Evolutionary conservation across 2,329 filamentous ascomycete genomes (phyloP), one percentile per base, ranked within the genome.

Genomic region (Diplodia seriata): DNA sequence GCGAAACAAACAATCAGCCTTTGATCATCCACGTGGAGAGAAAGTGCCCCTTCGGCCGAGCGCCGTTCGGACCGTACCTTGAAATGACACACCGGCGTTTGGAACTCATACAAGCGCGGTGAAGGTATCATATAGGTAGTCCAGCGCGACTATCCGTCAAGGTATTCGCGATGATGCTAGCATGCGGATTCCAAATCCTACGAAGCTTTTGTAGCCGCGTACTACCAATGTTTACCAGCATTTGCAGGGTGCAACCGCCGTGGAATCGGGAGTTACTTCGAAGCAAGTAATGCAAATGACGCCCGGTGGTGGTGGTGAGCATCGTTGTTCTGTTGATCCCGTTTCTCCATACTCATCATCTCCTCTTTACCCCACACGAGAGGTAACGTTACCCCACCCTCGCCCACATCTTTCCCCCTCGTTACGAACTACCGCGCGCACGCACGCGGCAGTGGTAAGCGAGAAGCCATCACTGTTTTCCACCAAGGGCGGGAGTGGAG

Each of bases 321-420:
- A 47, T 8, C 43, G 18, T 47, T 14, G 7, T 38, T 38, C 8
- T 33, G 31, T 33, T 38, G 8, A n/a, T 43, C 55, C 36, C 55
- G 9, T 14, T 12, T 12, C 36, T 38, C 36, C 18, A 47, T 9
- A n/a, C 43, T 47, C 43, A 47, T 47, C n/a, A 47, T n/a, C 43
- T 11, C 43, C 43, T 20, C n/a, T 40, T 47, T 62, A 62, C 57
- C 57, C 57, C 57, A 62, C 57, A 49, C 47, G 43, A 20, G 20
- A 47, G n/a, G 43, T 20, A 62, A 62, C 57, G 12, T 49, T 62
- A 62, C 57, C 57, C 57, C 57, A 62, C 57, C 38, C 33, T 18
- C 40, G 15, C 40, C 26, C 57, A 26, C 43, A 49, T 29, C 40
- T 7, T 33, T 56, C 54, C 54, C 26, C 54, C 54, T 38, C 54